phyloP scores from a whole-genome alignment of 2,329 filamentous ascomycete genomes.

The Lecanicillium sp. region DNA sequence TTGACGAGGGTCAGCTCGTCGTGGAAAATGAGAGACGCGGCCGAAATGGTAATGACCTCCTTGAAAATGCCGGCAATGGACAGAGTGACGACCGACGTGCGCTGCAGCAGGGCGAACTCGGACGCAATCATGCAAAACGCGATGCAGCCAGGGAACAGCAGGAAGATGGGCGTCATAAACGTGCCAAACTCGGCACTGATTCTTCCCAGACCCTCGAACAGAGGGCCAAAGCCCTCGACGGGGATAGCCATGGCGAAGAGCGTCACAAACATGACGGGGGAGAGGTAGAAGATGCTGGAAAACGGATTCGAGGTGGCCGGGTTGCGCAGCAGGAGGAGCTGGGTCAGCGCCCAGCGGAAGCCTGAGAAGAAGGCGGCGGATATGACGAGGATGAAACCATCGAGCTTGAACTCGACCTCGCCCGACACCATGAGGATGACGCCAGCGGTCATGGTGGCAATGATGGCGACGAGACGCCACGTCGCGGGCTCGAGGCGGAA shows the following conservation, averaged over 20 bases:
- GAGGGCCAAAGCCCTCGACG: conserved; percentile 68
- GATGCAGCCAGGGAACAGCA: conserved; percentile 83
- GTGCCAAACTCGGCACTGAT: conserved; percentile 63
- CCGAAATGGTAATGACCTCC: conserved; percentile 91
- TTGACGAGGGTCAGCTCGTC: conserved; percentile 85
- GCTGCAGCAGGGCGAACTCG: conserved; percentile 90
- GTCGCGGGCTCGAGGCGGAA: conserved; percentile 88
- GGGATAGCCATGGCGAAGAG: conserved; percentile 75
- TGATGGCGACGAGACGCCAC: conserved; percentile 77
- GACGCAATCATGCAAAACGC: conserved; percentile 96
- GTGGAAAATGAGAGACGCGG: conserved; percentile 80
- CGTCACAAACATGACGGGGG: conserved; percentile 88
- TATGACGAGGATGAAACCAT: conserved; percentile 89
- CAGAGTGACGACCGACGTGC: conserved; percentile 90
- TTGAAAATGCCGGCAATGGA: conserved; percentile 98
- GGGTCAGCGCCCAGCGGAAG: conserved; percentile 97
- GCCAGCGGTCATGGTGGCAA: conserved; percentile 82
- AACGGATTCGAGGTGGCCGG: conserved; percentile 95
- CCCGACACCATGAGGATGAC: conserved; percentile 98
- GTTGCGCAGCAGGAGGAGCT: conserved; percentile 89
- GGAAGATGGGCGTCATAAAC: conserved; percentile 58
- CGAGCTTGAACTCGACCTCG: conserved; percentile 78
- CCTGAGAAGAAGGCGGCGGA: conserved; percentile 90
- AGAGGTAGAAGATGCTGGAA: conserved; percentile 94
- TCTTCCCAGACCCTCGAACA: conserved; percentile 56